These are phyloP conservation scores for Penicillium sp. DNA, from an alignment of 2,329 filamentous ascomycete genomes.

Conservation along the genomic window DNA sequence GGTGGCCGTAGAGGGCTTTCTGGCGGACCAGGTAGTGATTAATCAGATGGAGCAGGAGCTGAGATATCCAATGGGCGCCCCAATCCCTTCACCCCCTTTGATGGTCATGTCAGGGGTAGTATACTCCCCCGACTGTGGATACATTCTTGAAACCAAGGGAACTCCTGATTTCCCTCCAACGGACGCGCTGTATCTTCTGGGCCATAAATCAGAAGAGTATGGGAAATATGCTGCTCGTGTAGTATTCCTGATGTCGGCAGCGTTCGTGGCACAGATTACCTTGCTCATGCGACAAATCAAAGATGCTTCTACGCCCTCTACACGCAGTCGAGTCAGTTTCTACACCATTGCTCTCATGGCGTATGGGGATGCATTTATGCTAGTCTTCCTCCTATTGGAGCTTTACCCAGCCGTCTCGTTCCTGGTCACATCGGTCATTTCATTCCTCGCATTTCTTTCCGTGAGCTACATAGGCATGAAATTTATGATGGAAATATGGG, in stretches of 20 bases:
- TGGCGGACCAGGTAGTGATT: slow-evolving; percentile 44
- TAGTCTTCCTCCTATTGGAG: slow-evolving; percentile 60
- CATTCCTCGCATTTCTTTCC: slow-evolving; percentile 64
- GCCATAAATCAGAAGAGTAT: slow-evolving; percentile 63
- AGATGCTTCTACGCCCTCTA: slow-evolving; percentile 68
- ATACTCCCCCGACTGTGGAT: slow-evolving; percentile 71
- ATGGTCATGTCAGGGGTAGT: slow-evolving; percentile 64
- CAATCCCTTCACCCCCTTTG: slow-evolving; percentile 55
- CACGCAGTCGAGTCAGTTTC: slow-evolving; percentile 67
- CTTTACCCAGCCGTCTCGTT: slow-evolving; percentile 62
- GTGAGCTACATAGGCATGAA: slow-evolving; percentile 68
- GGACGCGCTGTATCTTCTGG: slow-evolving; percentile 58
- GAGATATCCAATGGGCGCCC: slow-evolving; percentile 62
- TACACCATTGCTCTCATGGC: slow-evolving; percentile 67
- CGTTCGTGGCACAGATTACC: slow-evolving; percentile 58
- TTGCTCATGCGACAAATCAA: slow-evolving; percentile 67
- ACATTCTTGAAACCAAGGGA: slow-evolving; percentile 65
- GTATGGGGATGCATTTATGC: slow-evolving; percentile 64
- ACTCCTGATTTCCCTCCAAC: slow-evolving; percentile 59
- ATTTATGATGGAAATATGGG: slow-evolving; percentile 71
- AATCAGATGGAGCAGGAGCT: slow-evolving; percentile 63
- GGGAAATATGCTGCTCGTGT: slow-evolving; percentile 57
- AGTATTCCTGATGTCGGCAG: slow-evolving; percentile 57
- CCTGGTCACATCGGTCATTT: slow-evolving; percentile 59
- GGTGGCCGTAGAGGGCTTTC: slow-evolving; percentile 34